Percentiles rank a stretch among this genome's conserved stretches.
Evolutionary conservation across 2,329 filamentous ascomycete species (phyloP).

Genomic region (Nemania diffusa): DNA sequence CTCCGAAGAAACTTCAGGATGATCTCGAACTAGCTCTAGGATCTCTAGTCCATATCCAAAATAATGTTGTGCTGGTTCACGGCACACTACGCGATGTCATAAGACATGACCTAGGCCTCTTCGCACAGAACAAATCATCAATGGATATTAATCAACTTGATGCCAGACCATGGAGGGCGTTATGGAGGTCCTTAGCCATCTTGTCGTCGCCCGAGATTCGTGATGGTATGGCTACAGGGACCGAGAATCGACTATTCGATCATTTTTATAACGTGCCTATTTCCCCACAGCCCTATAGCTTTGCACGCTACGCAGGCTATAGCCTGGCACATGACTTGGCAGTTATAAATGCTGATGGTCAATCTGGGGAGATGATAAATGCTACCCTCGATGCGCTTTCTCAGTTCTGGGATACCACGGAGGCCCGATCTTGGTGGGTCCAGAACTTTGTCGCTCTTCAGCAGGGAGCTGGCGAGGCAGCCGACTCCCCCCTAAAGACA

Average conservation of each 20-base stretch:
- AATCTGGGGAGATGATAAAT: background rate
- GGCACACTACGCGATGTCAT: background rate
- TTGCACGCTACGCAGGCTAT: constrained; percentile 3
- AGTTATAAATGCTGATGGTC: background rate
- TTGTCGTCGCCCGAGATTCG: background rate
- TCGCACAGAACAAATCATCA: background rate
- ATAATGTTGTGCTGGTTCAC: background rate
- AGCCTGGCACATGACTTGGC: background rate
- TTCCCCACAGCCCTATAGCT: background rate
- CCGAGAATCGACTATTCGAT: background rate
- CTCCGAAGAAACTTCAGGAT: background rate
- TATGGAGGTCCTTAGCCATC: background rate
- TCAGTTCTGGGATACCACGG: background rate
- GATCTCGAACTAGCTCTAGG: background rate
- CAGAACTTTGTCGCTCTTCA: background rate
- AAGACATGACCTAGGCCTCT: background rate
- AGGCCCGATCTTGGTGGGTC: background rate
- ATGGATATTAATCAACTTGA: background rate
- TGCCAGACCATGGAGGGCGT: background rate
- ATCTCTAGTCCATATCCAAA: background rate
- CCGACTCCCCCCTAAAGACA: background rate
- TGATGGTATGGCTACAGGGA: background rate
- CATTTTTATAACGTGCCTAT: background rate
- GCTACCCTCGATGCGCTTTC: background rate
- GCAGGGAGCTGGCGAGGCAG: background rate